Percentiles rank a stretch among this genome's conserved stretches.
phyloP scores from a whole-genome alignment of 345 rosid genomes.

The Lagerstroemia speciosa region DNA sequence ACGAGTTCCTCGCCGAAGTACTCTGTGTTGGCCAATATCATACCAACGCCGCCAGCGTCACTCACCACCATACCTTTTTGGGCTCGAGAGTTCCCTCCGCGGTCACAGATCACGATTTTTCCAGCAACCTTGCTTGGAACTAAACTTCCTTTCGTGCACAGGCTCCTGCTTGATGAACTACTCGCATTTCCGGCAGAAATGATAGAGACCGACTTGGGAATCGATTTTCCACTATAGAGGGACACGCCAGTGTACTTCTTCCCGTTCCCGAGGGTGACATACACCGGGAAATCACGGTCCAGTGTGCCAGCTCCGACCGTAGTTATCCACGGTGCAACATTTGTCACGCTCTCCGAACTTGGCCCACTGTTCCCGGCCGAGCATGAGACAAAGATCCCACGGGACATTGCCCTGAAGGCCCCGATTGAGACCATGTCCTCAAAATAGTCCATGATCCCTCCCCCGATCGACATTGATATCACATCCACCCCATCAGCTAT shows the following conservation, averaged over 20 bases:
- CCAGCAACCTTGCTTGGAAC: slow-evolving; percentile 32
- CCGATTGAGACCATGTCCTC: slow-evolving; percentile 49
- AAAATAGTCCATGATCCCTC: slow-evolving; percentile 40
- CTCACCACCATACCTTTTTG: slow-evolving; percentile 47
- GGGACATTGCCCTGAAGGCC: slow-evolving; percentile 42
- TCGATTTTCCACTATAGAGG: slow-evolving; percentile 32
- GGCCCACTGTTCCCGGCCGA: slow-evolving; percentile 65
- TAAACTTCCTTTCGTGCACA: slow-evolving; percentile 43
- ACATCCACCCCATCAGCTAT: slow-evolving; percentile 50
- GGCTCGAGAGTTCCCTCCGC: slow-evolving; percentile 45
- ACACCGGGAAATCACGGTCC: slow-evolving; percentile 59
- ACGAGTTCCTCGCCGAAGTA: slow-evolving; percentile 44
- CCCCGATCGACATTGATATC: slow-evolving; percentile 60
- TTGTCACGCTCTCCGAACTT: slow-evolving; percentile 25
- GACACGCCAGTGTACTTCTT: slow-evolving; percentile 37
- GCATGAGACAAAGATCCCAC: slow-evolving; percentile 48
- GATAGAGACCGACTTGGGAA: slow-evolving; percentile 29
- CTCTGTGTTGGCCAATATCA: slow-evolving; percentile 47
- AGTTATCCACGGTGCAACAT: slow-evolving; percentile 57
- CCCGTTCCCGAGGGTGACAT: slow-evolving; percentile 37
- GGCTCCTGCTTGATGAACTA: slow-evolving; percentile 18
- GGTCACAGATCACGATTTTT: slow-evolving; percentile 55
- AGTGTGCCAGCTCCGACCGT: slow-evolving; percentile 61
- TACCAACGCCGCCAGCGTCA: slow-evolving; percentile 43
- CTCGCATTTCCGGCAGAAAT: slow-evolving; percentile 36